Evolutionary conservation across 176 grass and related monocot genomes (phyloP).

Genomic region (Urochloa ruziziensis): DNA sequence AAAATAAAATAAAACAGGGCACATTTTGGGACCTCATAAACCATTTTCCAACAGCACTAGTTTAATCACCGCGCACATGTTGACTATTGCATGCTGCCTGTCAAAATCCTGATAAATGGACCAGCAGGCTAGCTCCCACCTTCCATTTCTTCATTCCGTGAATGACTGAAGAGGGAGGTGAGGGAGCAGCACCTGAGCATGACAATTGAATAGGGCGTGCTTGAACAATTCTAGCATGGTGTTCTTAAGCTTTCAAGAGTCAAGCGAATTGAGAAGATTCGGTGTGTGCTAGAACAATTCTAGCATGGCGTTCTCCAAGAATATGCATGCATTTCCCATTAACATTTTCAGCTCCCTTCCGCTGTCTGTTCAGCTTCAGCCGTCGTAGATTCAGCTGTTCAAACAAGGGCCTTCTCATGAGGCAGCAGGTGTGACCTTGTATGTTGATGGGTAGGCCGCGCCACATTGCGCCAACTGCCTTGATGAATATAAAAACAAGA

Average conservation of each 20-base stretch:
- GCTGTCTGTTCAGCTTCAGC: neutral
- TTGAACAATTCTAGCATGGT: neutral
- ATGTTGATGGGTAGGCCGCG: neutral
- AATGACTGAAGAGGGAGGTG: neutral
- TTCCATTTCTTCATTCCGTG: neutral
- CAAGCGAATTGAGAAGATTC: neutral
- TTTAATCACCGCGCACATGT: too few species aligned
- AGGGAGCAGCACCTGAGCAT: neutral
- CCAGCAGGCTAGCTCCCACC: neutral
- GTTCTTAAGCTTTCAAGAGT: neutral
- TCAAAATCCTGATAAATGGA: neutral
- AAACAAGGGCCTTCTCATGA: neutral
- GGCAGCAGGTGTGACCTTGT: neutral
- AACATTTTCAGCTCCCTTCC: neutral
- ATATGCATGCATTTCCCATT: too few species aligned
- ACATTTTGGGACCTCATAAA: neutral
- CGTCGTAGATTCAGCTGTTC: neutral
- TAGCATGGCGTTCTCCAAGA: neutral
- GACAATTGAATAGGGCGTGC: neutral
- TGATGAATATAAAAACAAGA: neutral
- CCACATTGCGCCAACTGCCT: neutral
- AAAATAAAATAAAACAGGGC: neutral
- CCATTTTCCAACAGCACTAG: neutral
- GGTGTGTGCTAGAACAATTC: neutral
- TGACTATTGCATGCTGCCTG: neutral